Evolutionary conservation across 2,329 filamentous ascomycete genomes (phyloP).

Genomic region (Sporothrix globosa): DNA sequence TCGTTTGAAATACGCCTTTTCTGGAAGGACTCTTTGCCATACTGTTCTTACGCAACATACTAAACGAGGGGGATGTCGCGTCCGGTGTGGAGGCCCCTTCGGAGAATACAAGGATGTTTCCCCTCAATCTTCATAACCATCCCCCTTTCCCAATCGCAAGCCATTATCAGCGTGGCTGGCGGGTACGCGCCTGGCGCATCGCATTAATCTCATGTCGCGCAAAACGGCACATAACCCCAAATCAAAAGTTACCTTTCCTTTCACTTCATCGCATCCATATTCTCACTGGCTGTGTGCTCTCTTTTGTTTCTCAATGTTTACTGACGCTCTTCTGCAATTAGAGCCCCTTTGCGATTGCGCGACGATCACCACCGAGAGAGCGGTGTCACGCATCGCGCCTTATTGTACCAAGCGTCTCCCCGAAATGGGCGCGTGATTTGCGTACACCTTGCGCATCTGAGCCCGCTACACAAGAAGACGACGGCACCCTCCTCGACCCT

Average conservation of each 20-base stretch:
- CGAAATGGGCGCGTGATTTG: constrained; percentile 39
- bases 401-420: constrained; percentile 40
- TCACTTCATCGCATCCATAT: background rate
- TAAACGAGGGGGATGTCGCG: constrained; percentile 3
- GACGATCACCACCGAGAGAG: background rate
- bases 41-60: background rate
- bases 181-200: background rate
- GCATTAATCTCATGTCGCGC: constrained; percentile 17
- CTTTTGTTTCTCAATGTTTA: background rate
- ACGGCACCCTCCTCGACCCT: constrained; percentile 35
- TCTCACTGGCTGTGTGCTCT: background rate
- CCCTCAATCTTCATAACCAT: constrained; percentile 23
- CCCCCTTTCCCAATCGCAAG: background rate
- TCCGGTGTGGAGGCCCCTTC: constrained; percentile 1
- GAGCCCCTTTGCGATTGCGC: constrained; percentile 20
- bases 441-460: constrained; percentile 23
- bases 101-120: constrained; percentile 28
- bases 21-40: background rate
- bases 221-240: background rate
- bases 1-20: background rate
- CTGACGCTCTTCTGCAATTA: constrained; percentile 11
- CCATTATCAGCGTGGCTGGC: constrained; percentile 16
- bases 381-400: constrained; percentile 27
- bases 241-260: background rate
- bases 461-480: constrained; percentile 32